Conservation (phyloP, 2,329 filamentous ascomycete species). For the Ophiostoma montium region DNA sequence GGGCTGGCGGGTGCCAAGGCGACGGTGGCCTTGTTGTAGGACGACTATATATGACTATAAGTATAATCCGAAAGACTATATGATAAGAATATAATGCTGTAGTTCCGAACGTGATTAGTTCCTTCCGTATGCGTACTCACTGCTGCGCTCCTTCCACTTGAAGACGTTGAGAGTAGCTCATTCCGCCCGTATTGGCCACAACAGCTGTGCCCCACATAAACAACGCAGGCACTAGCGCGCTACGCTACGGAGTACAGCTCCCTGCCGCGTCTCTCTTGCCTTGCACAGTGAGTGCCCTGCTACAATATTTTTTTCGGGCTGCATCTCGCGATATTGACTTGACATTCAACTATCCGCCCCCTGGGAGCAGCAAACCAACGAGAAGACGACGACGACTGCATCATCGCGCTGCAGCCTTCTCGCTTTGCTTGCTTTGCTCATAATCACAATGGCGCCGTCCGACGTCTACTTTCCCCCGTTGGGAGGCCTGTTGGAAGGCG, state of each 20-base stretch:
- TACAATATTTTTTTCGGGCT: constrained; percentile 6
- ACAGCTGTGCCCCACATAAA: constrained; percentile 7
- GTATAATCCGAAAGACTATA: not conserved
- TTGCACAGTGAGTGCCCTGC: constrained; percentile 4
- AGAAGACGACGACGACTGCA: not conserved
- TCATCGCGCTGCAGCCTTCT: constrained; percentile 1
- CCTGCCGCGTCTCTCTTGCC: constrained; percentile 13
- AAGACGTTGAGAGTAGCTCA: no score
- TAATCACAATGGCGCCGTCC: constrained; percentile 54
- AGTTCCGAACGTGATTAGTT: not conserved
- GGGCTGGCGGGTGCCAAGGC: constrained; percentile 10
- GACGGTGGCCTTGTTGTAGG: constrained; percentile 4
- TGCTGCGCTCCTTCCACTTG: no score
- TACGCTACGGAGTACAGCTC: constrained; percentile 9
- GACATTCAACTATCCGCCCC: not conserved
- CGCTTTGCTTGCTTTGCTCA: not conserved
- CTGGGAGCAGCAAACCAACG: constrained; percentile 3
- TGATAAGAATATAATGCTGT: not conserved
- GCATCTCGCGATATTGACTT: constrained; percentile 7
- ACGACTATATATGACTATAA: no score
- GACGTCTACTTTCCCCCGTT: constrained; percentile 73
- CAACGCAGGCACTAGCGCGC: constrained; percentile 7
- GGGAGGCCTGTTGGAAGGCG: constrained; percentile 70
- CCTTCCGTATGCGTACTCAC: not conserved
- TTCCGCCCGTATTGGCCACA: not conserved